Conservation (phyloP, 202 grass and related monocot genomes). For the Saccharum hybrid region DNA sequence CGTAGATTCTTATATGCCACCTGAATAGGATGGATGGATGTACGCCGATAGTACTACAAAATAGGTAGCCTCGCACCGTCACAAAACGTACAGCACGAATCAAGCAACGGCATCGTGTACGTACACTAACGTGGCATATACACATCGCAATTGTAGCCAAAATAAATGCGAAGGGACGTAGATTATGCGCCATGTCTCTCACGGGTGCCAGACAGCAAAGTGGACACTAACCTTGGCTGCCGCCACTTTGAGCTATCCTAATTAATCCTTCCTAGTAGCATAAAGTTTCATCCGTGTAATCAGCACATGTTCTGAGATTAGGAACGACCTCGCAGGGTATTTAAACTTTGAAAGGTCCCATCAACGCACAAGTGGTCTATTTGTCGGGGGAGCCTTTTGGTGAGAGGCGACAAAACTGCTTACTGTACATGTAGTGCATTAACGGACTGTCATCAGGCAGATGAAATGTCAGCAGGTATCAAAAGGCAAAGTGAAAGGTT, state of each 20-base stretch:
- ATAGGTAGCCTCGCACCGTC: not conserved
- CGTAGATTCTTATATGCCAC: constrained; percentile 24
- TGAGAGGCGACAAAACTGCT: constrained; percentile 34
- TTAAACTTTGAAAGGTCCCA: not conserved
- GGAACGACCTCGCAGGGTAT: not conserved
- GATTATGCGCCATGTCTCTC: constrained; percentile 46
- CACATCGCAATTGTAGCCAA: constrained; percentile 2
- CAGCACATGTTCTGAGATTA: constrained; percentile 35
- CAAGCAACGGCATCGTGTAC: constrained; percentile 11
- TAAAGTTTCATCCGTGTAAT: not conserved
- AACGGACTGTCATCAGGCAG: constrained; percentile 16
- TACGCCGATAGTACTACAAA: not conserved
- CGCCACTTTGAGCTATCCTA: not conserved
- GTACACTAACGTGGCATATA: not conserved
- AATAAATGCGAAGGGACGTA: constrained; percentile 23
- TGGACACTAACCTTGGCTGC: constrained; percentile 33
- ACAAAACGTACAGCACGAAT: not conserved
- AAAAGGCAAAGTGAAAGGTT: not conserved
- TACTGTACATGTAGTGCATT: constrained; percentile 29
- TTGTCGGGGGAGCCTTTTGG: constrained; percentile 30
- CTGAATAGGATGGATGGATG: constrained; percentile 7
- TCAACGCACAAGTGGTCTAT: constrained; percentile 3
- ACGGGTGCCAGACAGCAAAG: constrained; percentile 29
- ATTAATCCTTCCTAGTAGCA: not conserved
- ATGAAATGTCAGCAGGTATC: constrained; percentile 16